Conservation (phyloP, 257 asterid genomes). For the Gentiana straminea region DNA sequence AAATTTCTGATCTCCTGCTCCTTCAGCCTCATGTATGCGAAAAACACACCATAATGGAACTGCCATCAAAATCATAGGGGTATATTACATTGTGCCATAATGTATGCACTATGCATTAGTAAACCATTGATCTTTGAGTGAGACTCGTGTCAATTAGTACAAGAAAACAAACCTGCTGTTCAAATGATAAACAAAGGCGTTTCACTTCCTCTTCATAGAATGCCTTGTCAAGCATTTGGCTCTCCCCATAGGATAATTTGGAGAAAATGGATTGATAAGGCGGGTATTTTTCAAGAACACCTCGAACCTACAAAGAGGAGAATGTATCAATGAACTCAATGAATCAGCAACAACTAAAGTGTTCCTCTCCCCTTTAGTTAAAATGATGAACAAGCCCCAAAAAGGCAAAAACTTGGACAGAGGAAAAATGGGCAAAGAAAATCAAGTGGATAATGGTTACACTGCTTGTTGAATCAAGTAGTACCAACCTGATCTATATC, state of each 20-base stretch:
- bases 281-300: slow-evolving; percentile 81
- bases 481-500: slow-evolving; percentile 74
- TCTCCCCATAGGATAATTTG: slow-evolving; percentile 86
- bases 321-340: not conserved
- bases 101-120: too few species aligned
- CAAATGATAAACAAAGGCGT: slow-evolving; percentile 84
- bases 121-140: too few species aligned
- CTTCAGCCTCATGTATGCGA: slow-evolving; percentile 81
- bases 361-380: too few species aligned
- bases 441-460: too few species aligned
- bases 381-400: too few species aligned
- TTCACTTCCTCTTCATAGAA: slow-evolving; percentile 94
- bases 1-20: slow-evolving; percentile 93
- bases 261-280: slow-evolving; percentile 77
- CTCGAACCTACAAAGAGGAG: slow-evolving; percentile 58
- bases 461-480: too few species aligned
- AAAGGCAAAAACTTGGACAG: too few species aligned
- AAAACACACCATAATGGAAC: slow-evolving; percentile 81
- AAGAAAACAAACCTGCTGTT: slow-evolving; percentile 70
- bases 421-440: too few species aligned
- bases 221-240: slow-evolving; percentile 97
- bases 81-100: too few species aligned
- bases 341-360: not conserved
- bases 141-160: too few species aligned
- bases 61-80: slow-evolving; percentile 15